These are phyloP conservation scores for Microbotryum intermedium DNA, from an alignment of 1,284 basidiomycete species.

Conservation along the genomic window DNA sequence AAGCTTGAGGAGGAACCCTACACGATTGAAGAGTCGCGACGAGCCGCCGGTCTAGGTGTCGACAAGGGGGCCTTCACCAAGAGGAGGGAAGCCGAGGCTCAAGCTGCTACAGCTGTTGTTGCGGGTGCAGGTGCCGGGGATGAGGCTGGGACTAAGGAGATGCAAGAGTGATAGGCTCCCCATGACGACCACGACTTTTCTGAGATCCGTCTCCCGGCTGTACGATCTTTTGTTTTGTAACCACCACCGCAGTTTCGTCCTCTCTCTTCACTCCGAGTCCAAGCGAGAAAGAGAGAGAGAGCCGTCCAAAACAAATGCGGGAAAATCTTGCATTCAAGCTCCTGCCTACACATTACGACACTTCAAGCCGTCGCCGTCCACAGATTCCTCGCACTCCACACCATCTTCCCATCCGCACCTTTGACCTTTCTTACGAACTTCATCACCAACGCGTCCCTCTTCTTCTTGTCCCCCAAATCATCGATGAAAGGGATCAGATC, in stretches of 20 bases:
- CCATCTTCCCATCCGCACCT: constrained; percentile 52
- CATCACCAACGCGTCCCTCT: constrained; percentile 70
- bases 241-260: too few species aligned
- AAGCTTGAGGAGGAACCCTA: constrained; percentile 28
- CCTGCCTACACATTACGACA: not conserved
- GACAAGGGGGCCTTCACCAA: constrained; percentile 25
- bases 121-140: too few species aligned
- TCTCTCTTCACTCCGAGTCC: too few species aligned
- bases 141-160: too few species aligned
- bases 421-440: constrained; percentile 73
- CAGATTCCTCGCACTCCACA: constrained; percentile 54
- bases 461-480: constrained; percentile 73
- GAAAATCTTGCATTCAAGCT: too few species aligned
- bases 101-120: too few species aligned
- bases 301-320: too few species aligned
- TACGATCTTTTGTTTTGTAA: too few species aligned
- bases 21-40: constrained; percentile 23
- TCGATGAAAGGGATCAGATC: constrained; percentile 71
- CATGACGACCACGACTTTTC: too few species aligned
- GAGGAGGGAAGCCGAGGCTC: constrained; percentile 13
- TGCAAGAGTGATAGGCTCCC: too few species aligned
- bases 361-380: constrained; percentile 9
- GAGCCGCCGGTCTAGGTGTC: constrained; percentile 21
- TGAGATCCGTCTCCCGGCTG: too few species aligned
- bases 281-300: too few species aligned